phyloP scores from a whole-genome alignment of 2,329 filamentous ascomycete genomes.

The Helminthosporium solani region DNA sequence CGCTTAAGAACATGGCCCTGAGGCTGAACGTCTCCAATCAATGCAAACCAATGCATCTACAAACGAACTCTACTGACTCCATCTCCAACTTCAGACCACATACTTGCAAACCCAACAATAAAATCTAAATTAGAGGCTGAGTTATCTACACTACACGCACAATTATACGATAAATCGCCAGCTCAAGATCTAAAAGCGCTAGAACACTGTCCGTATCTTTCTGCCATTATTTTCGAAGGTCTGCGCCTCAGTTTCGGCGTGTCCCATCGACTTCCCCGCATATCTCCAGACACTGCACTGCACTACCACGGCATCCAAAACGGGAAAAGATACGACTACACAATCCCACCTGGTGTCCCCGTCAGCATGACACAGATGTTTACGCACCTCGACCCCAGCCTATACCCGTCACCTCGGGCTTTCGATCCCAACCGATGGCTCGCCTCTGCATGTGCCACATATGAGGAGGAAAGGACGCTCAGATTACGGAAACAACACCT shows the following conservation, averaged over 20 bases:
- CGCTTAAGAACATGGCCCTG: too few species aligned
- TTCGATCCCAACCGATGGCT: slow-evolving; percentile 32
- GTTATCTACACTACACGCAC: slow-evolving; percentile 8
- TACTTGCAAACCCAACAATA: slow-evolving; percentile 9
- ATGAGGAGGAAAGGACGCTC: neutral
- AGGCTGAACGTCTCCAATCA: too few species aligned
- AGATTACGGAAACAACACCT: slow-evolving; percentile 20
- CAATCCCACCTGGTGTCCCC: slow-evolving; percentile 17
- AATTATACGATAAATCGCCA: neutral
- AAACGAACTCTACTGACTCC: too few species aligned
- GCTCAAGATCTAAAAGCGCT: slow-evolving; percentile 1
- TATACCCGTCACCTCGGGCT: slow-evolving; percentile 17
- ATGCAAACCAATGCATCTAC: too few species aligned
- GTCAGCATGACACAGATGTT: slow-evolving; percentile 32
- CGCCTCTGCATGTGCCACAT: neutral
- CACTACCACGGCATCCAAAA: slow-evolving; percentile 2
- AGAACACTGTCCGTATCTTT: slow-evolving; percentile 15
- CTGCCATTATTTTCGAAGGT: slow-evolving; percentile 29
- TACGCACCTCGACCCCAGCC: slow-evolving; percentile 18
- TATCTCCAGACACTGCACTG: slow-evolving; percentile 8
- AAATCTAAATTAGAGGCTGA: slow-evolving; percentile 8
- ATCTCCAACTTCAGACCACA: slow-evolving; percentile 1
- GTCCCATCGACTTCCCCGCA: slow-evolving; percentile 14
- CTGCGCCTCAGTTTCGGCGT: slow-evolving; percentile 21
- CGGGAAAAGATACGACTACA: slow-evolving; percentile 6